Percentiles rank a stretch among this genome's conserved stretches.
Conservation (phyloP, 257 asterid genomes). For the Solanum stenotomum region DNA sequence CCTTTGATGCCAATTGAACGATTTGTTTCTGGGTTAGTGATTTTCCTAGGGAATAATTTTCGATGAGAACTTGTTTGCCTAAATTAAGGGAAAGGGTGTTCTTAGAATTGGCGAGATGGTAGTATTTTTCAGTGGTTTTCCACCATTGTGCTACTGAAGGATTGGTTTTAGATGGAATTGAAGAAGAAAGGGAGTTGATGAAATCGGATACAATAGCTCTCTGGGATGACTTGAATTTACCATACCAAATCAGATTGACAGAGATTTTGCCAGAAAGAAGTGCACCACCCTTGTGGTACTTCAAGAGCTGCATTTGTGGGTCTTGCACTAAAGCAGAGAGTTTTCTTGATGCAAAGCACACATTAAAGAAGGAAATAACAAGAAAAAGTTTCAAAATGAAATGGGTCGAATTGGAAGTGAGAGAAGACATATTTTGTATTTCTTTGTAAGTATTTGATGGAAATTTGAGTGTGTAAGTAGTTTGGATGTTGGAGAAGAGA, state of each 20-base stretch:
- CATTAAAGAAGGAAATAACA: conserved; percentile 13
- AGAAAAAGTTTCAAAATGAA: conserved; percentile 9
- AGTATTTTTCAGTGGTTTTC: conserved; percentile 34
- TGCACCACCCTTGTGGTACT: conserved; percentile 50
- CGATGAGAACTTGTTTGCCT: conserved; percentile 23
- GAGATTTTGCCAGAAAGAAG: neutral
- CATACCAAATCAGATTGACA: conserved; percentile 12
- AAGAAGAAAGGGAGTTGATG: conserved; percentile 29
- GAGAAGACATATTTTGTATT: neutral
- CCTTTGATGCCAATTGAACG: conserved; percentile 26
- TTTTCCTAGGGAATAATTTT: conserved; percentile 33
- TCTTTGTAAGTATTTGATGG: neutral
- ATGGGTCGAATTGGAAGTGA: neutral
- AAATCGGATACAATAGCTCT: conserved; percentile 9
- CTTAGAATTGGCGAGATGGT: conserved; percentile 17
- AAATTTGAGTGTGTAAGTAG: neutral
- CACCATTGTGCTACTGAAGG: conserved; percentile 40
- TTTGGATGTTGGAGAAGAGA: neutral
- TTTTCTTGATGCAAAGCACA: conserved; percentile 23
- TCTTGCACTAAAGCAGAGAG: conserved; percentile 12
- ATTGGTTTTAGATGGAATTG: neutral
- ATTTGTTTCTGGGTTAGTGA: conserved; percentile 25
- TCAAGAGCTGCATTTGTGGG: conserved; percentile 25
- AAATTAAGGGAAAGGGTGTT: conserved; percentile 13
- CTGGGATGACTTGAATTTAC: conserved; percentile 13